Evolutionary conservation across 176 grass and related monocot species (phyloP).

Genomic region (Triticum dicoccoides): DNA sequence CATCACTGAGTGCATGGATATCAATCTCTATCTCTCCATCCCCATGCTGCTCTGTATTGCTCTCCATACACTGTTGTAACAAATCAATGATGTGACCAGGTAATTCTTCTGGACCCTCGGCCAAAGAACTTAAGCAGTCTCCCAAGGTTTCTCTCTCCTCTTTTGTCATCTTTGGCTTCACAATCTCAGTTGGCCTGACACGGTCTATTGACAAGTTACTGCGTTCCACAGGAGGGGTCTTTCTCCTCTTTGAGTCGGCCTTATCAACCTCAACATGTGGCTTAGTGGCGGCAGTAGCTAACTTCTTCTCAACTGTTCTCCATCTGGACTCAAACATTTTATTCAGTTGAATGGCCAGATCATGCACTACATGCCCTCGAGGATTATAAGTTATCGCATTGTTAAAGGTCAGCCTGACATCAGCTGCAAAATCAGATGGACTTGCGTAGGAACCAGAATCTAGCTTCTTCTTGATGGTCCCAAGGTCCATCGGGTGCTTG

Average conservation of each 20-base stretch:
- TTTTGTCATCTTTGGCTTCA: conserved; percentile 54
- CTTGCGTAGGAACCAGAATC: conserved; percentile 63
- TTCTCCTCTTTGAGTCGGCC: conserved; percentile 61
- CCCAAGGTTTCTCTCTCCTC: conserved; percentile 62
- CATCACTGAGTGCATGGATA: conserved; percentile 71
- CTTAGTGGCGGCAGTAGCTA: conserved; percentile 28
- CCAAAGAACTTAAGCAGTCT: conserved; percentile 40
- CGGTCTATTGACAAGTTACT: conserved; percentile 35
- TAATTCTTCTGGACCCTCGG: conserved; percentile 46
- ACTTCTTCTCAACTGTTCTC: conserved; percentile 82
- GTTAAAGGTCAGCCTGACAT: conserved; percentile 87
- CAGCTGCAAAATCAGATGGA: conserved; percentile 65
- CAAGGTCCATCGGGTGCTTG: conserved; percentile 91
- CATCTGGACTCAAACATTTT: conserved; percentile 87
- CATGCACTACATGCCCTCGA: conserved; percentile 69
- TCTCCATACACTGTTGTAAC: conserved; percentile 47
- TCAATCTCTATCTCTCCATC: conserved; percentile 91
- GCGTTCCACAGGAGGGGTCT: conserved; percentile 42
- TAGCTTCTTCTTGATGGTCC: conserved; percentile 59
- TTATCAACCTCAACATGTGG: conserved; percentile 37
- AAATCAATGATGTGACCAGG: conserved; percentile 66
- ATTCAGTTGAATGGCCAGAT: conserved; percentile 70
- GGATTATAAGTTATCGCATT: conserved; percentile 92
- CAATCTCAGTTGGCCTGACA: conserved; percentile 28
- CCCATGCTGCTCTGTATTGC: conserved; percentile 36